Conservation (phyloP, 306 rosid genomes). For the Castanea sativa region DNA sequence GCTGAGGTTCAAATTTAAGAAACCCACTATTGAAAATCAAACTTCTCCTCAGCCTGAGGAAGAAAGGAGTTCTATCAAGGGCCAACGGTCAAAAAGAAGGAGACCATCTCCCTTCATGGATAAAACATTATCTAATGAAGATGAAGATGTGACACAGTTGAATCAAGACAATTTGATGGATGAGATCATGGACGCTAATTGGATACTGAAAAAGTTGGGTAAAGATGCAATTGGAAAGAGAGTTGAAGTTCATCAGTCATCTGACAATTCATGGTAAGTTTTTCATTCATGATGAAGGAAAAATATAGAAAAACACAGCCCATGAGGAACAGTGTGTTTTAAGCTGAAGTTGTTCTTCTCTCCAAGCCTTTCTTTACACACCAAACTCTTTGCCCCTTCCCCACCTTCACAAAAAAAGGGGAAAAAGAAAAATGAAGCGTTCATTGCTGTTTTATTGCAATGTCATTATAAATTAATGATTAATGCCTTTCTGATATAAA, state of each 20-base stretch:
- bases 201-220: conserved; percentile 94
- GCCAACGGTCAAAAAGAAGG: conserved; percentile 96
- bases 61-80: conserved; percentile 75
- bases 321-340: background rate
- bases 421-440: background rate
- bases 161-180: conserved; percentile 60
- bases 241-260: conserved; percentile 88
- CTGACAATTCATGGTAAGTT: conserved; percentile 86
- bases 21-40: conserved; percentile 65
- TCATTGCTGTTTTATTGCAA: background rate
- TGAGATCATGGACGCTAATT: conserved; percentile 91
- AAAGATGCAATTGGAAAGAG: conserved; percentile 95
- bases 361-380: background rate
- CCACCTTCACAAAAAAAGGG: background rate
- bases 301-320: background rate
- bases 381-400: background rate
- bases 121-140: conserved; percentile 48
- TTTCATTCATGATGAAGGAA: background rate
- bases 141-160: conserved; percentile 42
- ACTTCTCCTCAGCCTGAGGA: conserved; percentile 63
- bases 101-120: conserved; percentile 71
- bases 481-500: background rate
- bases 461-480: background rate
- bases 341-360: background rate
- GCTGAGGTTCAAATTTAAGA: conserved; percentile 78